Base-by-base conservation (phyloP, 257 asterid species). In the Plantago major region DNA sequence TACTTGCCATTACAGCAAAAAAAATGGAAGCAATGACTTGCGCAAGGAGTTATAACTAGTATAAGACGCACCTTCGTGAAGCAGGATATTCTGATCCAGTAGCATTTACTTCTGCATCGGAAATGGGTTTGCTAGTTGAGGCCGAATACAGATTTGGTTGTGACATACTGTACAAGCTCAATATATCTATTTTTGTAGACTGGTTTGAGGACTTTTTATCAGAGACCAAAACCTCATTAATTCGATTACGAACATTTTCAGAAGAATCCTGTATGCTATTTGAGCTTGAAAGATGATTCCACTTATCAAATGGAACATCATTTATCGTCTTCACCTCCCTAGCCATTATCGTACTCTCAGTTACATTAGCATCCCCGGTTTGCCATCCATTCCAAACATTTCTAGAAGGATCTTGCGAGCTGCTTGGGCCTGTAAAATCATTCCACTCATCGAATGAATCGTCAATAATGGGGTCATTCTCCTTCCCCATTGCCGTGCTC, bases 211-310 rank as follows among this genome's bases (percentile, higher is more conserved):
- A 63, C 68, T 75, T 66, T 53, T 38, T 80, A n/a, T 58, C 70
- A 67, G 80, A 47, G 42, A 58, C 69, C 22, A 67, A 59, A 67
- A 51, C 76, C 17, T 54, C 47, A 62, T 65, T 70, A 69, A 26
- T 73, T 65, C 71, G 66, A 49, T 48, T 56, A 76, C 70, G 63
- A 46, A 62, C 71, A 75, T 50, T 74, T 47, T 66, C 58, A 38
- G 78, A 69, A 66, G 83, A 76, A 73, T 57, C 77, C 52, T 81
- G 79, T 49, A 55, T 55, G 67, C 69, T 69, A 57, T 76, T 62
- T 42, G 87, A 77, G 79, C 81, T 74, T 10, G 84, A 69, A 75
- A 89, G 81, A 65, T 80, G 26, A 53, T 53, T 53, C 58, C 58
- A 28, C n/a, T 53, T 37, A 28, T 53, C 42, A 12, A 50, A 17